phyloP scores from a whole-genome alignment of 805 yeast genomes.

The Torulaspora indica region DNA sequence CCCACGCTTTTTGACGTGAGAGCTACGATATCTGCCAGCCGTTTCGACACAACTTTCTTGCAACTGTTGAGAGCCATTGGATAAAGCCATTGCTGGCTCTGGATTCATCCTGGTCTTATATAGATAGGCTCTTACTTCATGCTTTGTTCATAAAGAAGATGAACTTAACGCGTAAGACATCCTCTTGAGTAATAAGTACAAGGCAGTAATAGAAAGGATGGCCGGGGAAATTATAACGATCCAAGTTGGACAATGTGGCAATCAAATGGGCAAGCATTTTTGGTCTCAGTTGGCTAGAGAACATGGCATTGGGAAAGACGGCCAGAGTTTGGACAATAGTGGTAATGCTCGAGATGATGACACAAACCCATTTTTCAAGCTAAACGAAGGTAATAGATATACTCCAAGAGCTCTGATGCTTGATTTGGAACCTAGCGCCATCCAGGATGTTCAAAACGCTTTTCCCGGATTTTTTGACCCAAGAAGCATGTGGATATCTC shows the following conservation, averaged over 20 bases:
- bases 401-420: slow-evolving; percentile 84
- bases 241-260: slow-evolving; percentile 87
- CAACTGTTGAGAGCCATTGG: too few species aligned
- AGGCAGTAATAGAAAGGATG: slow-evolving; percentile 25
- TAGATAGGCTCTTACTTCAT: too few species aligned
- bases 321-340: slow-evolving; percentile 23
- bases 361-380: slow-evolving; percentile 77
- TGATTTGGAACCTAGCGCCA: slow-evolving; percentile 88
- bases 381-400: slow-evolving; percentile 67
- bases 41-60: too few species aligned
- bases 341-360: slow-evolving; percentile 52
- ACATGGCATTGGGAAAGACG: slow-evolving; percentile 62
- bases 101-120: too few species aligned
- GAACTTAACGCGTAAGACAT: background rate
- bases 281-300: slow-evolving; percentile 87
- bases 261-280: slow-evolving; percentile 87
- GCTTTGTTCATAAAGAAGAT: background rate
- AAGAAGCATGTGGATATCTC: slow-evolving; percentile 69
- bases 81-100: too few species aligned
- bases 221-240: slow-evolving; percentile 65
- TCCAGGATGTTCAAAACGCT: slow-evolving; percentile 53
- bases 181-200: background rate
- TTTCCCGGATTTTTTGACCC: slow-evolving; percentile 72
- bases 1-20: too few species aligned
- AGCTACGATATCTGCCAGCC: too few species aligned